A percentile compares a stretch with the other conserved stretches of the same genome.
Evolutionary conservation across 331 rosid species (phyloP).

Genomic region (Ulmus americana): DNA sequence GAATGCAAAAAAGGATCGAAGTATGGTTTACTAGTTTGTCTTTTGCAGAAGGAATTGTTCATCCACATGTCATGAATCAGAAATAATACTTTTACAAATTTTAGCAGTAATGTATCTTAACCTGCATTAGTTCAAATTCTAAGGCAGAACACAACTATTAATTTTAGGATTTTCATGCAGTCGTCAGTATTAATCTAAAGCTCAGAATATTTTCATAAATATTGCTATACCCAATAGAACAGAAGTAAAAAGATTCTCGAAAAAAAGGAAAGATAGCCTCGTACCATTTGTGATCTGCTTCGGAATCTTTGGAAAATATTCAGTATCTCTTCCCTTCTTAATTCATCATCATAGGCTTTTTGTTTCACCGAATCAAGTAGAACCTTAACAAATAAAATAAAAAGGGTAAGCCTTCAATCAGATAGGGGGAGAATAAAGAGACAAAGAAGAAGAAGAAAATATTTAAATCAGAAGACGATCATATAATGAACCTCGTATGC

Average conservation of each 20-base stretch:
- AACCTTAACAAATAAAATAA: constrained; percentile 41
- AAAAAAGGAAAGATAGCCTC: not conserved
- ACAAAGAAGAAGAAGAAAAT: not conserved
- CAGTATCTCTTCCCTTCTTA: constrained; percentile 86
- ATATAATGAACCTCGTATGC: constrained; percentile 74
- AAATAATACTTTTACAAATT: not conserved
- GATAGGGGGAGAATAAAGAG: not conserved
- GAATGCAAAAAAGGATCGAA: not conserved
- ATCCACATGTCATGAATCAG: not conserved
- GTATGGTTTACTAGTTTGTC: not conserved
- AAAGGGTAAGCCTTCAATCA: constrained; percentile 22
- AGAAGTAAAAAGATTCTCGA: not conserved
- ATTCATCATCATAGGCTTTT: constrained; percentile 85
- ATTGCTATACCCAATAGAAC: not conserved
- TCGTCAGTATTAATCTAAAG: not conserved
- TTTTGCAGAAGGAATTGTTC: not conserved
- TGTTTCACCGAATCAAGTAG: constrained; percentile 82
- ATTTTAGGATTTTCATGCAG: not conserved
- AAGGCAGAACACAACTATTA: not conserved
- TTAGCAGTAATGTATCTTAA: not conserved
- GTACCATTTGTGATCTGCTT: constrained; percentile 59
- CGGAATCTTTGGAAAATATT: constrained; percentile 65
- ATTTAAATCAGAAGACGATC: constrained; percentile 7
- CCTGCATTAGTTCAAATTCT: not conserved
- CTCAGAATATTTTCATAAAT: not conserved